phyloP scores from a whole-genome alignment of 169 alveolate species.

The Plasmodium relictum region DNA sequence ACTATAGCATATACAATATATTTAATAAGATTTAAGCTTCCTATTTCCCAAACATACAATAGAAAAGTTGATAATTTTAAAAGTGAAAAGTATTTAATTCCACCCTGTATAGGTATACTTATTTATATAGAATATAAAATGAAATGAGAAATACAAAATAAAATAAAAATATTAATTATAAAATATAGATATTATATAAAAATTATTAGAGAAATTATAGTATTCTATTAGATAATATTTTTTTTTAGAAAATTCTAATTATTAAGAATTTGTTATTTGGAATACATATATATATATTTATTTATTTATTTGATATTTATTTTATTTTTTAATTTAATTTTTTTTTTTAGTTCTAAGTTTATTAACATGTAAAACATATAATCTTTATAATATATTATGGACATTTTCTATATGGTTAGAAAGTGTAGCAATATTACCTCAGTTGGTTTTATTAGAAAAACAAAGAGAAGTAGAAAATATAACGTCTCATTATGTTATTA shows the following conservation, averaged over 20 bases:
- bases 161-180: too few relatives aligned
- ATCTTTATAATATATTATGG: conserved; percentile 92
- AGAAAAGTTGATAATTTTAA: conserved; percentile 93
- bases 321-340: not conserved
- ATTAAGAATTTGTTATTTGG: not conserved
- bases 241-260: too few relatives aligned
- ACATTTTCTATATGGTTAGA: conserved; percentile 97
- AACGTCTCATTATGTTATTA: conserved; percentile 95
- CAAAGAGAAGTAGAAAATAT: conserved; percentile 95
- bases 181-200: too few relatives aligned
- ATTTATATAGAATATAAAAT: not conserved
- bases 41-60: conserved; percentile 94
- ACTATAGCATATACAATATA: conserved; percentile 92
- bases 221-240: too few relatives aligned
- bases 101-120: conserved; percentile 84
- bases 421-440: conserved; percentile 97
- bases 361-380: conserved; percentile 79
- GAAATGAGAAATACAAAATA: too few relatives aligned
- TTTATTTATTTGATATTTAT: not conserved
- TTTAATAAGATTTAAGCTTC: conserved; percentile 89
- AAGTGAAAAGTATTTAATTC: conserved; percentile 92
- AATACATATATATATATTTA: not conserved
- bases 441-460: conserved; percentile 93
- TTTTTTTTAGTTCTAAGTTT: conserved; percentile 73
- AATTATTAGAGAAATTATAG: too few relatives aligned